Evolutionary conservation across 2,329 filamentous ascomycete species (phyloP), one percentile per base, ranked within the genome.

Genomic region (Dactylella cylindrospora): DNA sequence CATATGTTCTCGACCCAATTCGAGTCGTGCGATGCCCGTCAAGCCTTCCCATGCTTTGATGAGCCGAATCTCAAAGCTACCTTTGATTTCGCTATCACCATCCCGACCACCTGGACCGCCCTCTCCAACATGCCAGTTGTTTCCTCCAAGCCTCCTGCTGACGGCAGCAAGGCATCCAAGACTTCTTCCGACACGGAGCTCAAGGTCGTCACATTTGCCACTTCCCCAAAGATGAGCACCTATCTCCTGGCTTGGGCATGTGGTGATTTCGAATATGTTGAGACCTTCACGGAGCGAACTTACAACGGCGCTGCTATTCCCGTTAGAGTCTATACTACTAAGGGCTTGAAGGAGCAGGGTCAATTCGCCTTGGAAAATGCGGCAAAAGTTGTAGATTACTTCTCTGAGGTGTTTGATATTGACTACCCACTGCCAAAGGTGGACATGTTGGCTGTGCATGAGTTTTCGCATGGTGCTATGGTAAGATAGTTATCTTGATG

Each of bases 11-110:
- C 88, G 77, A 98, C 93, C 41, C 93, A 98, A 73, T 98, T 98
- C 71, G 93, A 98, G 77, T 86, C 90, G 38, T 95, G 90, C 70
- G 93, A 98, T 75, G 93, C 93, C 64, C 85, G 93, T 66, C 81
- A 90, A 67, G 91, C 93, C 6, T 96, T 98, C 75, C 93, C 93
- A 40, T 98, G 93, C 76, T 97, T 97, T 71, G 93, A 98, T 71
- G 93, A 98, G 76, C 93, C 93, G 33, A 95, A 95, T 70, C 80
- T 97, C 66, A 98, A 98, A 76, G 89, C 93, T 8, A 91, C 90
- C 2, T 97, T 96, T 71, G 90, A 96, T 73, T 87, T 98, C 60
- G 81, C 90, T 70, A 86, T 98, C 65, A 91, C 97, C 76, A 81
- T 96, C 39, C 91, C 93, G 12, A 84, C 86, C 39, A 88, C 91